Evolutionary conservation across 2,329 filamentous ascomycete species (phyloP), one percentile per base, ranked within the genome.

Genomic region (Nemania abortiva): DNA sequence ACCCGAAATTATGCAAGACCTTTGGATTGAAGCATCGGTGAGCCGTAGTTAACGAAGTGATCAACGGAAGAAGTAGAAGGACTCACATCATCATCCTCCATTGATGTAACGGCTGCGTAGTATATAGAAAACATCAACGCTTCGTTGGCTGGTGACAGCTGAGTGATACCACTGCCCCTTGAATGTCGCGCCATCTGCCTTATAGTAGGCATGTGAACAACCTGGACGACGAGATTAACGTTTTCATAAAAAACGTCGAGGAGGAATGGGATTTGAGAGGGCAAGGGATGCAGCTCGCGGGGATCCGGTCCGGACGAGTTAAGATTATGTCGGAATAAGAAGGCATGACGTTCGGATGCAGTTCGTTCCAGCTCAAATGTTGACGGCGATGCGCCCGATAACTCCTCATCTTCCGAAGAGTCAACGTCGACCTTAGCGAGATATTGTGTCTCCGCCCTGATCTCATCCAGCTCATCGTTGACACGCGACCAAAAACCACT

Each of bases 81-180:
- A 77, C 82, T 76, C 70, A 87, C 85, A 75, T 89, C 86, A 0
- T 88, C 85, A 3, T 87, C 85, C 10, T 88, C 86, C 86, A 89
- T 87, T 0, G 86, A 88, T 0, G 82, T 84, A 6, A 89, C 77
- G 0, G 86, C 83, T 0, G 86, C 83, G 70, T 88, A 89, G 76
- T 88, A 89, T 6, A 89, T 86, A 0, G 86, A 80, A 73, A 89
- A 88, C 75, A 88, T 77, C 52, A 89, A 74, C 1, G 87, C 86
- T 67, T 88, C 85, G 53, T 86, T 81, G 2, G 81, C 77, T 1
- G 83, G 81, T 0, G 81, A 79, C 0, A 86, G 73, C 3, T 65
- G 65, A 2, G 76, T 73, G 49, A 74, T 70, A 29, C 80, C 75
- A 37, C 75, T 65, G n/a, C 73, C 76, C 1, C 80, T 82, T 20